Evolutionary conservation across 2,329 filamentous ascomycete species (phyloP), one percentile per base, ranked within the genome.

Genomic region (Trichoderma hamatum): DNA sequence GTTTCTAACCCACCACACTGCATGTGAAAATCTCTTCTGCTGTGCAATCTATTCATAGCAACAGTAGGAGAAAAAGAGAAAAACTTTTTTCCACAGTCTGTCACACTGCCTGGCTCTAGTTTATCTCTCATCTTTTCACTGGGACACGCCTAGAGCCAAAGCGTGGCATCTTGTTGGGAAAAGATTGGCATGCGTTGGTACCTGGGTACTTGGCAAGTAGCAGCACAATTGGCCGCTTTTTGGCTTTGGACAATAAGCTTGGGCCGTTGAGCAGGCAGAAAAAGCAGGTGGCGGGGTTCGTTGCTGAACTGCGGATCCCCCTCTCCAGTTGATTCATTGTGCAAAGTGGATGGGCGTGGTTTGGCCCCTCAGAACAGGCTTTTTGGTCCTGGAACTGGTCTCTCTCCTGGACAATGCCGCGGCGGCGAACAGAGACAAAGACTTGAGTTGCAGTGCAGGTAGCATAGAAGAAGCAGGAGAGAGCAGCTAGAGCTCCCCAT

Each of bases 111-210:
- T 19, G 24, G 43, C 26, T 9, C 58, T 16, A 43, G 24, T 58
- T 16, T 52, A 24, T 21, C 28, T 55, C 46, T 60, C 59, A 56
- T 56, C 67, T 24, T 4, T n/a, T 55, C 34, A n/a, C 34, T 28
- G 39, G 30, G 61, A 55, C 24, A 36, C 32, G 49, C 61, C 52
- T 49, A 60, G 21, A 43, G 55, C 32, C 54, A 58, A 34, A 43
- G 55, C 59, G 60, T 49, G 39, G 52, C 32, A 60, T 52, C 51
- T 52, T 67, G 68, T 69, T 69, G 68, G 68, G 68, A 59, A 67
- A 39, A n/a, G 68, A 67, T 69, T 67, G 49, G 68, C 61, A 69
- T 14, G 21, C 36, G 34, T 19, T 7, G 67, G 28, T 55, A 32
- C 46, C 19, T 32, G 26, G 49, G 67, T 28, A 59, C 61, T 52